Conservation (phyloP, 2,329 filamentous ascomycete species). For the Aureobasidium pullulans region DNA sequence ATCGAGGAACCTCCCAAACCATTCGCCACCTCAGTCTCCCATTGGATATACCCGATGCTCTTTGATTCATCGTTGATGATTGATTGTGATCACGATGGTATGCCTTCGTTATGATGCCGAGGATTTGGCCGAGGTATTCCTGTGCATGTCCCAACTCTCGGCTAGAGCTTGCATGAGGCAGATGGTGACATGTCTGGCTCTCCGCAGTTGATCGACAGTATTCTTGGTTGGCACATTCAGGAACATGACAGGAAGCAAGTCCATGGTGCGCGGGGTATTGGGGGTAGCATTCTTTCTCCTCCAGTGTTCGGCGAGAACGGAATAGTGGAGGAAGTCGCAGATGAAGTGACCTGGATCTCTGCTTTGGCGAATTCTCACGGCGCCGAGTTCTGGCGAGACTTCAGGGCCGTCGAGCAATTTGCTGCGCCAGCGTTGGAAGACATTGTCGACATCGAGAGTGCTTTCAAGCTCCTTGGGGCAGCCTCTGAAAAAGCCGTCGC, state of each 20-base stretch:
- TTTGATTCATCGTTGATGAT: not conserved
- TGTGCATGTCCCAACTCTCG: constrained; percentile 21
- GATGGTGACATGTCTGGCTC: constrained; percentile 25
- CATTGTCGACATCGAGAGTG: constrained; percentile 24
- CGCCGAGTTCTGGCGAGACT: constrained; percentile 22
- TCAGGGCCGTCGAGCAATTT: constrained; percentile 22
- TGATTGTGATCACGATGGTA: not conserved
- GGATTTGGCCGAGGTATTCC: not conserved
- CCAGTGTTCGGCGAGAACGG: constrained; percentile 30
- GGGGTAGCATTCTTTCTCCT: constrained; percentile 15
- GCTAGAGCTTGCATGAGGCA: constrained; percentile 31
- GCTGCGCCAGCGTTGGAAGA: constrained; percentile 24
- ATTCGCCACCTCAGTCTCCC: not conserved
- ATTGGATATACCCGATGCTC: not conserved
- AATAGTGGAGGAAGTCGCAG: constrained; percentile 40
- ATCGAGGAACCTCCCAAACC: not conserved
- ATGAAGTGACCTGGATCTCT: constrained; percentile 37
- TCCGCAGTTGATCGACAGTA: constrained; percentile 25
- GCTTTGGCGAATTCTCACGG: constrained; percentile 28
- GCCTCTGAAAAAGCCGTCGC: constrained; percentile 21
- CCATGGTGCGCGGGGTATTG: constrained; percentile 4
- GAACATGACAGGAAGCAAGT: constrained; percentile 31
- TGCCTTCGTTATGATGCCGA: not conserved
- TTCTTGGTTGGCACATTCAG: constrained; percentile 35
- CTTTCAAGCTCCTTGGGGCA: constrained; percentile 24